A percentile compares a stretch with the other conserved stretches of the same genome.
These are phyloP conservation scores for Ceratocystiopsis minuta DNA, from an alignment of 2,329 filamentous ascomycete genomes.

Conservation along the genomic window DNA sequence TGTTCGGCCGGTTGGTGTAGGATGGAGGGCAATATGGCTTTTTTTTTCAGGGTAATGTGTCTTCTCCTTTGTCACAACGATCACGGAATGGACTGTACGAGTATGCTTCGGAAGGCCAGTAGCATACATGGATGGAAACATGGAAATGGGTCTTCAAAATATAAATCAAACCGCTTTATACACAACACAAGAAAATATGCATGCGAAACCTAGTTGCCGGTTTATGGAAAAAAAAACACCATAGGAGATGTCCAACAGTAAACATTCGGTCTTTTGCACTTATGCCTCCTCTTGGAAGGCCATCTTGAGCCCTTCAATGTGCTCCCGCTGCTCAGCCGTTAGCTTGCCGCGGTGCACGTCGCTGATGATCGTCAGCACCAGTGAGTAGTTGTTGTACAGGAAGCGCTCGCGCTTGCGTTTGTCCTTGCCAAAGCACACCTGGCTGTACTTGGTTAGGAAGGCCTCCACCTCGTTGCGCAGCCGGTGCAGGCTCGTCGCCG, in stretches of 20 bases:
- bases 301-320: constrained; percentile 52
- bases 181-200: no score
- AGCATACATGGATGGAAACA: no score
- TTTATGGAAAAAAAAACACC: not conserved
- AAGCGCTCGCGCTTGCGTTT: constrained; percentile 71
- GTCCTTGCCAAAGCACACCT: constrained; percentile 48
- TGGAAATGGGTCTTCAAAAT: no score
- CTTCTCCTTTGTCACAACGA: no score
- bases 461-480: constrained; percentile 67
- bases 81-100: no score
- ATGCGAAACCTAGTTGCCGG: no score
- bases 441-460: constrained; percentile 62
- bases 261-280: not conserved
- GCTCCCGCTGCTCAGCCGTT: constrained; percentile 52
- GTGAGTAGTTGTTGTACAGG: constrained; percentile 86
- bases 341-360: constrained; percentile 52
- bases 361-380: constrained; percentile 83
- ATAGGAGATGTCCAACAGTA: not conserved
- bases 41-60: no score
- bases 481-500: constrained; percentile 61
- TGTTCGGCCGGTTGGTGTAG: constrained; percentile 7
- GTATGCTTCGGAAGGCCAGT: no score
- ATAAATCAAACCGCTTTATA: no score
- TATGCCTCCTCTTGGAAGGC: constrained; percentile 32
- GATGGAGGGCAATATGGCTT: no score